Conservation (phyloP, 2,329 filamentous ascomycete genomes). For the Tolypocladium pustulatum region DNA sequence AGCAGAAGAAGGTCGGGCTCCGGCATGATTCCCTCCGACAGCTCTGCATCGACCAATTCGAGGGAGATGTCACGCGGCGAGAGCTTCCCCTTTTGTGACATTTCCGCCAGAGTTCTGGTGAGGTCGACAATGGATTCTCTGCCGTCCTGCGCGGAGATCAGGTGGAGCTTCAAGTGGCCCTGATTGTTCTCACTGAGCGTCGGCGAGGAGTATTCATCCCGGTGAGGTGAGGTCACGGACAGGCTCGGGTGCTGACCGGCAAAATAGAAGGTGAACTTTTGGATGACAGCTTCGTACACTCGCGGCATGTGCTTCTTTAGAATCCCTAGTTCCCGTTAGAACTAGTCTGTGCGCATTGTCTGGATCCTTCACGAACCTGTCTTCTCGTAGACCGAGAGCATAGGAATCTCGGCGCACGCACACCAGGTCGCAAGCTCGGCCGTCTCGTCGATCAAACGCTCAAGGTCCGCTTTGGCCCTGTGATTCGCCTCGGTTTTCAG, state of each 20-base stretch:
- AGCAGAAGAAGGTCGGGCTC: slow-evolving; percentile 86
- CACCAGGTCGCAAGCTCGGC: slow-evolving; percentile 92
- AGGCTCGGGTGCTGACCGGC: slow-evolving; percentile 64
- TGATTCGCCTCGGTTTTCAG: slow-evolving; percentile 63
- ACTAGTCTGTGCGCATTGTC: slow-evolving; percentile 10
- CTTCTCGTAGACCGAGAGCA: slow-evolving; percentile 84
- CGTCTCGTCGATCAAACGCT: slow-evolving; percentile 79
- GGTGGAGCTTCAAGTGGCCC: slow-evolving; percentile 50
- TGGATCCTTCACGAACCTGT: slow-evolving; percentile 49
- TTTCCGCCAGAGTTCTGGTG: slow-evolving; percentile 86
- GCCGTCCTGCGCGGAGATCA: slow-evolving; percentile 82
- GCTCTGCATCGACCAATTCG: slow-evolving; percentile 82
- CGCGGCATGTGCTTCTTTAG: slow-evolving; percentile 85
- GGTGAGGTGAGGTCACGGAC: slow-evolving; percentile 38
- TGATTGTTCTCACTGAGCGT: slow-evolving; percentile 16
- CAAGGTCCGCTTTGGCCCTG: slow-evolving; percentile 62
- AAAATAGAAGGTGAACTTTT: slow-evolving; percentile 81
- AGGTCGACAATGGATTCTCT: slow-evolving; percentile 91
- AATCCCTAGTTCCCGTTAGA: slow-evolving; percentile 47
- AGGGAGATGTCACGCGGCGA: slow-evolving; percentile 69
- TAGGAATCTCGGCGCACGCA: slow-evolving; percentile 76
- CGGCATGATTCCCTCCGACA: slow-evolving; percentile 66
- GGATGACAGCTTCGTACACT: slow-evolving; percentile 66
- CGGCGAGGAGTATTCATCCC: slow-evolving; percentile 22
- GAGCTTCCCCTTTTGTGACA: slow-evolving; percentile 85